Base-by-base conservation (phyloP, 257 asterid species). In the Solanum appendiculatum region DNA sequence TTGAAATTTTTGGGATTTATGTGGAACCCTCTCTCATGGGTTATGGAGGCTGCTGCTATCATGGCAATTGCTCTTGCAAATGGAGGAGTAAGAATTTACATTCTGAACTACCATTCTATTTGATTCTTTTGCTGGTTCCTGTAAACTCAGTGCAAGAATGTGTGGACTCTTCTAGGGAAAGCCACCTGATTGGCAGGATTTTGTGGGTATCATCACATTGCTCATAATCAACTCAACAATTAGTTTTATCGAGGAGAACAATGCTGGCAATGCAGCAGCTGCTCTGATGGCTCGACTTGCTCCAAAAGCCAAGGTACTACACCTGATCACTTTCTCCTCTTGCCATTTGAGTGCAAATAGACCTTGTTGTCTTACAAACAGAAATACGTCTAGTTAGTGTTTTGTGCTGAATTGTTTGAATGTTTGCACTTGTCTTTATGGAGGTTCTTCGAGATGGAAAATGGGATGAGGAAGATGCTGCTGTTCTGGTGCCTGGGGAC, bases 11-110 rank as follows among this genome's bases (percentile, higher is more conserved):
- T 95, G 91, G 99, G 99, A 83, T 97, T 97, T 92, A 97, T 97
- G 99, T 97, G 99, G 99, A 97, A 97, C 87, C 99, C 99, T 88
- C 98, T 97, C 46, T 97, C 99, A 85, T 97, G 99, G 99, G 99
- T 97, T 83, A 97, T 97, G 99, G 99, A 97, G 91, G 98, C 98
- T 88, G 99, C 99, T 39, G 99, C 99, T 21, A 92, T 97, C 87
- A 97, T 97, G 99, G 98, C 99, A 18, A 97, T 97, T 87, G 99
- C 98, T 63, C 98, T 97, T 87, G 99, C 99, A 33, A 97, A 97
- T 91, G 99, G 99, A 91, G 99, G 99, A 86, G 99, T 97, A 88
- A 92, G 96, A 77, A 78, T 83, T 40, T 60, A 16, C 3, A 83
- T 89, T 90, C 54, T 66, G 18, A 66, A 58, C 68, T 78, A 75